Conservation (phyloP, 306 rosid genomes). For the Adenanthera pavonina region DNA sequence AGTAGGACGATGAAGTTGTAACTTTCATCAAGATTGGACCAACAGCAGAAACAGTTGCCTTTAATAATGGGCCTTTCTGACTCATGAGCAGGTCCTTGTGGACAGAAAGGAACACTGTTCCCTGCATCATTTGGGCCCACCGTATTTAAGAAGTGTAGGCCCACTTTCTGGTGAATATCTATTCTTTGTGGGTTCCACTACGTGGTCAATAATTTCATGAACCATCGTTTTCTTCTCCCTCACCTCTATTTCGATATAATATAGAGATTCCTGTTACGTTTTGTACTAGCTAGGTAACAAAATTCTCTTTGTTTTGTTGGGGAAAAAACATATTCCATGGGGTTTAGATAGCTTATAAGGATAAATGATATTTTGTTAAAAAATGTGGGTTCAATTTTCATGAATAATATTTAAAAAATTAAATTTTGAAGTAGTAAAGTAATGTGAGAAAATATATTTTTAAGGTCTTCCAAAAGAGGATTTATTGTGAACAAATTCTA, state of each 20-base stretch:
- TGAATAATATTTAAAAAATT: background rate
- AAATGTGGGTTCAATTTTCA: background rate
- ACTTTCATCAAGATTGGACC: background rate
- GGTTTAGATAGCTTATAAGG: background rate
- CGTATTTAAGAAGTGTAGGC: background rate
- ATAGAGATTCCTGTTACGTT: background rate
- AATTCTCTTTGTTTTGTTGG: background rate
- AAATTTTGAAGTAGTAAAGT: background rate
- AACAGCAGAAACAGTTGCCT: background rate
- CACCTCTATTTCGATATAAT: background rate
- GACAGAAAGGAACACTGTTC: background rate
- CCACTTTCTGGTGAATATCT: conserved; percentile 1
- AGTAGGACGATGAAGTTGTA: background rate
- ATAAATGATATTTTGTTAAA: background rate
- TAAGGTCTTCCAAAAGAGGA: background rate
- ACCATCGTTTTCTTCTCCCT: background rate
- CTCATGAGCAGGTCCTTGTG: background rate
- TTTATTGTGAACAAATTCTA: background rate
- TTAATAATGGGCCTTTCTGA: conserved; percentile 26
- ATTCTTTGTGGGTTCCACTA: background rate
- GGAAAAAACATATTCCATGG: background rate
- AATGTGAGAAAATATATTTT: background rate
- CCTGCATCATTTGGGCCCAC: conserved; percentile 4
- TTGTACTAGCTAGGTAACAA: background rate
- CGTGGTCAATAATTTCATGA: background rate